phyloP scores from a whole-genome alignment of 108 stramenopile species.

The Cyclotella choctawhatcheeana region DNA sequence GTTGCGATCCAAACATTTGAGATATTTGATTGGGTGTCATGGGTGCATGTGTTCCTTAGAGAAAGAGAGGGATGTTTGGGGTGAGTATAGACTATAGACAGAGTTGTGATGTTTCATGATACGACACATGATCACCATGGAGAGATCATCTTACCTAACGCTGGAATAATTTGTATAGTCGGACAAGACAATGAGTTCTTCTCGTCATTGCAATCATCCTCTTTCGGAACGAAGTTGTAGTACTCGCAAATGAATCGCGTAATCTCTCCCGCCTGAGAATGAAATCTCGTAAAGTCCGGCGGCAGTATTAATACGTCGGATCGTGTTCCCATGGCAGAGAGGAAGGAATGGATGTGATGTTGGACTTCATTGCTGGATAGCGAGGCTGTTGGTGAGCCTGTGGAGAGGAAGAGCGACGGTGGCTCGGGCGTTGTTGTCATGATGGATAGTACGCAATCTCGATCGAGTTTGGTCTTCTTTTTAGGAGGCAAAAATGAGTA shows the following conservation, averaged over 20 bases:
- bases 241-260: constrained; percentile 85
- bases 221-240: constrained; percentile 65
- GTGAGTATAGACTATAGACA: too few species aligned
- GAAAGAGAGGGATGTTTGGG: too few species aligned
- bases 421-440: constrained; percentile 4
- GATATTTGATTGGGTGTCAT: constrained; percentile 86
- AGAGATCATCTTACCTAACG: too few species aligned
- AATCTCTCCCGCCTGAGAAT: constrained; percentile 87
- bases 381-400: constrained; percentile 53
- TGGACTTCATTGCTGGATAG: constrained; percentile 53
- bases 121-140: too few species aligned
- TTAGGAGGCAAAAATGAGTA: too few species aligned
- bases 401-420: constrained; percentile 58
- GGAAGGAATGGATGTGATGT: constrained; percentile 49
- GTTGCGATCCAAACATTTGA: constrained; percentile 83
- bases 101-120: too few species aligned
- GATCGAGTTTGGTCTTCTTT: too few species aligned
- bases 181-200: constrained; percentile 30
- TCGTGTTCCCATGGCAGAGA: constrained; percentile 60
- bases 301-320: constrained; percentile 89
- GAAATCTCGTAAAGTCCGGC: constrained; percentile 93
- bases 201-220: too few species aligned
- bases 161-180: constrained; percentile 84
- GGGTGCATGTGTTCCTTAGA: constrained; percentile 94
- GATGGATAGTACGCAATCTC: background rate